Evolutionary conservation across 2,329 filamentous ascomycete genomes (phyloP).

Genomic region (Cadophora sp.): DNA sequence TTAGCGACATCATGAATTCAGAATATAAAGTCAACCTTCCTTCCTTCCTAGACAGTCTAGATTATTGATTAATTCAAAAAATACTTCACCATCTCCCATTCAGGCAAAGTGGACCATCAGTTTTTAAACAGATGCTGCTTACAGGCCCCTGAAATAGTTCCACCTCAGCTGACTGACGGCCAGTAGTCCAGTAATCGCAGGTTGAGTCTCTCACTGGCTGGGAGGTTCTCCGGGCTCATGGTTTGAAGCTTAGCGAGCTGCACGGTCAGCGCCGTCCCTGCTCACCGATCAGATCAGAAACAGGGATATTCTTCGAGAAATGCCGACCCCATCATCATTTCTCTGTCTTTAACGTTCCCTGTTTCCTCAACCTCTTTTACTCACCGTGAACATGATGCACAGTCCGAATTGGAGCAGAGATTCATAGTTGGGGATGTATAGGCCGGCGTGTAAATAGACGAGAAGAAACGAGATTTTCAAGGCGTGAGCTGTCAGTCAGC

Average conservation of each 20-base stretch:
- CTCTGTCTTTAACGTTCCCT: background rate
- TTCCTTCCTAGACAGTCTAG: too few species aligned
- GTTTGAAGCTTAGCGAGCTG: slow-evolving; percentile 1
- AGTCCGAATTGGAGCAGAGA: background rate
- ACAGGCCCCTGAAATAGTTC: background rate
- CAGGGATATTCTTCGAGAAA: background rate
- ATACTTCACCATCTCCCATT: background rate
- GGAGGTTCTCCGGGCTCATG: background rate
- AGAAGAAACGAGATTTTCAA: background rate
- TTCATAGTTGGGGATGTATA: background rate
- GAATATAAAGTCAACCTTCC: too few species aligned
- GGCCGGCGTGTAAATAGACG: background rate
- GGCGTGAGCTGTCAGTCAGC: background rate
- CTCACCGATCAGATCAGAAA: slow-evolving; percentile 6
- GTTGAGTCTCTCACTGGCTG: background rate
- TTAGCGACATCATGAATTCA: background rate
- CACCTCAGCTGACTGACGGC: slow-evolving; percentile 1
- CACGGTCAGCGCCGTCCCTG: background rate
- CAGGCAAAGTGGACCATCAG: slow-evolving; percentile 2
- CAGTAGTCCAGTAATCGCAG: slow-evolving; percentile 1
- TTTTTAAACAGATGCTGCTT: background rate
- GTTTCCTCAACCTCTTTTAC: background rate
- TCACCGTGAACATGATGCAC: background rate
- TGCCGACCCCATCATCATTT: background rate
- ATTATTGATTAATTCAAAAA: background rate